phyloP scores from a whole-genome alignment of 1,139 yeast genomes.

The Blastobotrys serpentis region DNA sequence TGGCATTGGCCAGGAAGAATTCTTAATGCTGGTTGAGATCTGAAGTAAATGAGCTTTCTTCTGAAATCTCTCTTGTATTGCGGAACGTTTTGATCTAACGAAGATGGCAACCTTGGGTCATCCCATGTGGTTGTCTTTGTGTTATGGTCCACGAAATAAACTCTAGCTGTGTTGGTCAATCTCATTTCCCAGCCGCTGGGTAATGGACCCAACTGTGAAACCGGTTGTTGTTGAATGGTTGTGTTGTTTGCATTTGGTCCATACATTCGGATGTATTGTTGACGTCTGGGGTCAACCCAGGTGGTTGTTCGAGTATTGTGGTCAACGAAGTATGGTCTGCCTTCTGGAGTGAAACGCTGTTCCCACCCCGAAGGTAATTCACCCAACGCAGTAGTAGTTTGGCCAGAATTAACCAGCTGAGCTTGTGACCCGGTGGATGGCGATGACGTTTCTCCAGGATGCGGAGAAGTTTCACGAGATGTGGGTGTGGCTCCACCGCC shows the following conservation, averaged over 20 bases:
- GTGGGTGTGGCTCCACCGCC: constrained; percentile 27
- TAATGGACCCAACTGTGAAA: constrained; percentile 95
- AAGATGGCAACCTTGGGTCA: constrained; percentile 96
- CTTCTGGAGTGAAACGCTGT: constrained; percentile 96
- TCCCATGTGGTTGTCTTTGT: constrained; percentile 99
- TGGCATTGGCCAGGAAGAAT: constrained; percentile 98
- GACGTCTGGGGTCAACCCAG: constrained; percentile 99
- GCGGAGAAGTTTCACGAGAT: constrained; percentile 36
- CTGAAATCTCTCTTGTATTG: constrained; percentile 99
- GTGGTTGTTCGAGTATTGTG: constrained; percentile 98
- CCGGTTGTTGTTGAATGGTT: constrained; percentile 96
- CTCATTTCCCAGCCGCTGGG: constrained; percentile 99
- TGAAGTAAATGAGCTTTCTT: constrained; percentile 92
- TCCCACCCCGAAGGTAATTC: constrained; percentile 99
- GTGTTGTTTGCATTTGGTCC: constrained; percentile 56
- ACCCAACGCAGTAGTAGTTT: constrained; percentile 92
- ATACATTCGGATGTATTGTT: constrained; percentile 93
- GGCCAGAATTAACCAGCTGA: constrained; percentile 44
- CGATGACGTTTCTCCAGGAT: constrained; percentile 9
- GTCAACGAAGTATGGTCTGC: constrained; percentile 96
- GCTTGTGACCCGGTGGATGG: constrained; percentile 45
- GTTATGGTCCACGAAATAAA: constrained; percentile 96
- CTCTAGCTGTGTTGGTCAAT: constrained; percentile 95
- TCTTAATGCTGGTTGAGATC: constrained; percentile 97
- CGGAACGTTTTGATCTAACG: constrained; percentile 96